phyloP scores from a whole-genome alignment of 495 filamentous ascomycete genomes.

The Tirmania nivea region DNA sequence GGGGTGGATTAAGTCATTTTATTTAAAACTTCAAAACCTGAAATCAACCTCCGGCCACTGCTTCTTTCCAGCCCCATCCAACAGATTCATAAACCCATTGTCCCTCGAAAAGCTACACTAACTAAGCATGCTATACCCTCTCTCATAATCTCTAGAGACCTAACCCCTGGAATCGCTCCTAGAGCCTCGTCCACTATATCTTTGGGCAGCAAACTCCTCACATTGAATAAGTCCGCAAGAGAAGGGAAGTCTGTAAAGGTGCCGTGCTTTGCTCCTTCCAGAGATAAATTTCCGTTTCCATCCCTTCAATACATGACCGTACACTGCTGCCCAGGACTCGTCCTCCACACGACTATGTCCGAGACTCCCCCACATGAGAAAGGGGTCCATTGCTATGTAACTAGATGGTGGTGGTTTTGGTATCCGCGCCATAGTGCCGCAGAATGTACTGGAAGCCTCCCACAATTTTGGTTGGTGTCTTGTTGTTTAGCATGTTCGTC shows the following conservation, averaged over 20 bases:
- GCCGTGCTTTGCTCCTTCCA: slow-evolving; percentile 6
- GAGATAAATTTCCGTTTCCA: slow-evolving; percentile 12
- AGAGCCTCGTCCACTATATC: slow-evolving; percentile 7
- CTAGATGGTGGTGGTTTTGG: not conserved
- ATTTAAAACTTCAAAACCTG: not conserved
- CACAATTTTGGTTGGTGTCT: slow-evolving; percentile 13
- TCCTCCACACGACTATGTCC: slow-evolving; percentile 12
- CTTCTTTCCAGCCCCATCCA: not conserved
- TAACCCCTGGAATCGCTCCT: slow-evolving; percentile 13
- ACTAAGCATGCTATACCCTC: slow-evolving; percentile 20
- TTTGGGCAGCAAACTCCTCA: slow-evolving; percentile 1
- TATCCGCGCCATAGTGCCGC: slow-evolving; percentile 4
- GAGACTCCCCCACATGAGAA: slow-evolving; percentile 17
- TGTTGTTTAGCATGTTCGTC: slow-evolving; percentile 22
- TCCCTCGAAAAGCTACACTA: slow-evolving; percentile 7
- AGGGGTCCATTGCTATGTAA: slow-evolving; percentile 13
- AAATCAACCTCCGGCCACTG: not conserved
- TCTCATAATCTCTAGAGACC: slow-evolving; percentile 10
- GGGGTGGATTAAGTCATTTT: no score
- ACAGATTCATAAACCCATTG: not conserved
- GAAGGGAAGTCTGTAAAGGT: slow-evolving; percentile 21
- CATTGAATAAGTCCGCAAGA: slow-evolving; percentile 7
- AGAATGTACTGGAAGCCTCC: slow-evolving; percentile 27
- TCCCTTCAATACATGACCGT: not conserved
- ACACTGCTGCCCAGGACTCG: not conserved